These are phyloP conservation scores for Elsinoe perseae DNA, from an alignment of 2,329 filamentous ascomycete genomes.

Conservation along the genomic window DNA sequence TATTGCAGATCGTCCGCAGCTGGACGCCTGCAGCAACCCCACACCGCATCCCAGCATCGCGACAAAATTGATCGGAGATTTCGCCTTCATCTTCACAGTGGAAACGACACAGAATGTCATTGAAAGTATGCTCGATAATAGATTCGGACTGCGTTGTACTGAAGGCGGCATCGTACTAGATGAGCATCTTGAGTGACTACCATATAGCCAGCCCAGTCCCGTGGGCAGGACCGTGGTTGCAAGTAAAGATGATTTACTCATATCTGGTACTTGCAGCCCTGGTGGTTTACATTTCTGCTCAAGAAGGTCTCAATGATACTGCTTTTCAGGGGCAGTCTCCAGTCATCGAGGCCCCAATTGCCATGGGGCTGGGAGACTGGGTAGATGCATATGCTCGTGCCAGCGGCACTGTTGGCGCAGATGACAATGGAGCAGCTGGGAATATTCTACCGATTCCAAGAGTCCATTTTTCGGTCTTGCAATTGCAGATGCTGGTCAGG, in stretches of 20 bases:
- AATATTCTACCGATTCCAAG: slow-evolving; percentile 27
- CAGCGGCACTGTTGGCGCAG: slow-evolving; percentile 68
- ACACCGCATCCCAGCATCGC: neutral
- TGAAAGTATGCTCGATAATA: neutral
- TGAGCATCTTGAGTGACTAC: neutral
- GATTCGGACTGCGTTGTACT: neutral
- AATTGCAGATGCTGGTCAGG: slow-evolving; percentile 32
- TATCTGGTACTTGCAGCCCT: neutral
- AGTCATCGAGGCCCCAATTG: slow-evolving; percentile 20
- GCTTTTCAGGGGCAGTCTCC: neutral
- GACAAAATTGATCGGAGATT: neutral
- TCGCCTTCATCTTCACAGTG: neutral
- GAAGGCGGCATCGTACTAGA: neutral
- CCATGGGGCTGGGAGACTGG: slow-evolving; percentile 54
- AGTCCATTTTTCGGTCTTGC: slow-evolving; percentile 31
- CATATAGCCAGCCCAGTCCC: neutral
- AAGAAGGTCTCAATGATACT: neutral
- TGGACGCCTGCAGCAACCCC: neutral
- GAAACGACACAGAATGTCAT: neutral
- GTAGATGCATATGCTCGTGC: slow-evolving; percentile 67
- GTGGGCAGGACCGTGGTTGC: neutral
- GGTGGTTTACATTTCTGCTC: neutral
- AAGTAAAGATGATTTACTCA: neutral
- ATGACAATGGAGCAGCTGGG: slow-evolving; percentile 32
- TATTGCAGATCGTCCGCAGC: neutral